phyloP scores from a whole-genome alignment of 1,284 basidiomycete genomes.

The Nidula niveotomentosa region DNA sequence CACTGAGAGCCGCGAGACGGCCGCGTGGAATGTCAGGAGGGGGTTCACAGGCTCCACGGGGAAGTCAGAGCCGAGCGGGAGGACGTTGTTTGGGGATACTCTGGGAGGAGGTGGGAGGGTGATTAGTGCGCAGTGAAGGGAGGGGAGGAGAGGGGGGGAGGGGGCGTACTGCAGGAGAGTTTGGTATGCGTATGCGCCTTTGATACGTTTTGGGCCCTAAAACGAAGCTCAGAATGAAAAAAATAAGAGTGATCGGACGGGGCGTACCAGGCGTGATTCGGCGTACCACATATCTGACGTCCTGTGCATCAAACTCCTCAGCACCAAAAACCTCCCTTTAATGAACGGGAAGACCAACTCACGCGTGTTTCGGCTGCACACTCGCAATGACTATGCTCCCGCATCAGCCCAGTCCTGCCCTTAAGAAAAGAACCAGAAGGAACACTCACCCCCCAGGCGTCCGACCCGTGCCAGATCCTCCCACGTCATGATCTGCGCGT shows the following conservation, averaged over 20 bases:
- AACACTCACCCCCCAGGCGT: constrained; percentile 62
- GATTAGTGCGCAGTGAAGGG: constrained; percentile 3
- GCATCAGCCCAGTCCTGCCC: constrained; percentile 1
- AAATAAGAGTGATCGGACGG: neutral
- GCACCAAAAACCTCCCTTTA: neutral
- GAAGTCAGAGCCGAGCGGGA: constrained; percentile 90
- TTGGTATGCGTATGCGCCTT: constrained; percentile 88
- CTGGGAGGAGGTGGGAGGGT: constrained; percentile 20
- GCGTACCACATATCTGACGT: constrained; percentile 94
- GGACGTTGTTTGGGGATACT: constrained; percentile 48
- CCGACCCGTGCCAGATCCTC: constrained; percentile 73
- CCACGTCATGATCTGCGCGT: constrained; percentile 82
- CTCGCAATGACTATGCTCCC: constrained; percentile 74
- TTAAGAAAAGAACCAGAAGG: neutral
- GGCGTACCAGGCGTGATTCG: constrained; percentile 68
- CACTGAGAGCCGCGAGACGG: constrained; percentile 70
- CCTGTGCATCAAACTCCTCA: constrained; percentile 27
- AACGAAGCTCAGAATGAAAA: neutral
- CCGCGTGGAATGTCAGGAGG: constrained; percentile 84
- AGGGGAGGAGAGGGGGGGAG: constrained; percentile 1
- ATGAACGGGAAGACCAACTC: constrained; percentile 23
- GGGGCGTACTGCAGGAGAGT: constrained; percentile 64
- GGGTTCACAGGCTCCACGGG: constrained; percentile 87
- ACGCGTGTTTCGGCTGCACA: constrained; percentile 93
- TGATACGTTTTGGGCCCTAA: constrained; percentile 78